Conservation (phyloP, 176 grass and related monocot genomes). For the Luzula sylvatica region DNA sequence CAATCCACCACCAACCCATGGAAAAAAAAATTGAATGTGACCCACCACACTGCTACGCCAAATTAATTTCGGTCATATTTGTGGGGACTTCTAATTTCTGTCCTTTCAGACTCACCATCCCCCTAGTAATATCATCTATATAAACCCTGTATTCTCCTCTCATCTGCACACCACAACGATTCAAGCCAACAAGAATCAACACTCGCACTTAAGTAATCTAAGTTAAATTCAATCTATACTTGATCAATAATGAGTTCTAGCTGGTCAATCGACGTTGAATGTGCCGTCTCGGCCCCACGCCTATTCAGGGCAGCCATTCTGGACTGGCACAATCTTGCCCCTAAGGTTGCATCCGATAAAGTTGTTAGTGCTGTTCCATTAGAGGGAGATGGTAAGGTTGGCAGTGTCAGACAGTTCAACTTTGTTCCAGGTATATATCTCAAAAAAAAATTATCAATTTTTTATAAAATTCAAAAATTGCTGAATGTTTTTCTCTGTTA, state of each 20-base stretch:
- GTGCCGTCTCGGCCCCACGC: constrained; percentile 30
- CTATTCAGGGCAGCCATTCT: constrained; percentile 55
- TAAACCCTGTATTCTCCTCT: constrained; percentile 12
- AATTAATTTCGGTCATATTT: too few species aligned
- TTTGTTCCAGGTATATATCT: constrained; percentile 43
- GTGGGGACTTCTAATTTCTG: not conserved
- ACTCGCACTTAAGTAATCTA: too few species aligned
- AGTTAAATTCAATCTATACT: not conserved
- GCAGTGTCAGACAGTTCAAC: constrained; percentile 63
- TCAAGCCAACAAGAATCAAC: not conserved
- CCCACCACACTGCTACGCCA: too few species aligned
- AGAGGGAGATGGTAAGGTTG: constrained; percentile 32
- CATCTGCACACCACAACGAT: not conserved
- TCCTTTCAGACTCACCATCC: constrained; percentile 21
- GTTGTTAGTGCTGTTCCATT: constrained; percentile 33
- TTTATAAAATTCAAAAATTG: too few species aligned
- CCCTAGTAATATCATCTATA: constrained; percentile 18
- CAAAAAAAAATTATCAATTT: too few species aligned
- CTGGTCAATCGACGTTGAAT: constrained; percentile 39
- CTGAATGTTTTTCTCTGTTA: too few species aligned
- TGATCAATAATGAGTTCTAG: constrained; percentile 4
- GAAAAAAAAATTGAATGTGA: too few species aligned
- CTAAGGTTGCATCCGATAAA: constrained; percentile 40
- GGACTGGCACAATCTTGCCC: constrained; percentile 67
- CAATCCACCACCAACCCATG: too few species aligned